Evolutionary conservation across 306 rosid species (phyloP), one percentile per base, ranked within the genome.

Genomic region (Cucumis melo): DNA sequence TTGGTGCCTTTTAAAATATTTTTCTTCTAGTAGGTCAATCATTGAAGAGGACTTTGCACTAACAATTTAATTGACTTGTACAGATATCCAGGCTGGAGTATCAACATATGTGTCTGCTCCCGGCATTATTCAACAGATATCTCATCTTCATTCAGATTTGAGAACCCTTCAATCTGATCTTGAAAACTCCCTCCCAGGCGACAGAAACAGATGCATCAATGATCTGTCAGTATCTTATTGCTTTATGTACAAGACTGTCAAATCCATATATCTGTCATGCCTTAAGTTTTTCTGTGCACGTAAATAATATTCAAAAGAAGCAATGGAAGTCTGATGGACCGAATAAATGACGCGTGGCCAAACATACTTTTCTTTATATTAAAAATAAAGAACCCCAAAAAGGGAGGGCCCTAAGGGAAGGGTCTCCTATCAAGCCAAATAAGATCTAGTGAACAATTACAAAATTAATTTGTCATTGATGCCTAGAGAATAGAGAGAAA

Each of bases 61-160:
- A 23, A 68, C 38, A 20, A 21, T 68, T 27, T 46, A 42, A 23
- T 71, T 48, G 59, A 15, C 59, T 71, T 71, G 16, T 77, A n/a
- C 83, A 94, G 99, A 94, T 84, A 86, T 92, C 79, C 99, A 92
- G 85, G 88, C 93, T 58, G 84, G 92, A 72, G 63, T 83, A 78
- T 90, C 97, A 50, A 89, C 97, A 9, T 92, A 94, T 82, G 93
- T 94, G 71, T 94, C 99, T 17, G 99, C 99, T 80, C 99, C 99
- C 1, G 99, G 97, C 75, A 94, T 94, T 83, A 91, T 94, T 63
- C 97, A 90, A 77, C 97, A 92, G 87, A 89, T 90, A 86, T 90
- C 95, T 70, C 82, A 91, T 83, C 96, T 94, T 79, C 91, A 88
- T 79, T 89, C 97, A 67, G 97, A 92, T 76, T 83, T 94, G 82